These are phyloP conservation scores for Mycena sanguinolenta DNA, from an alignment of 768 basidiomycete species.

Conservation along the genomic window DNA sequence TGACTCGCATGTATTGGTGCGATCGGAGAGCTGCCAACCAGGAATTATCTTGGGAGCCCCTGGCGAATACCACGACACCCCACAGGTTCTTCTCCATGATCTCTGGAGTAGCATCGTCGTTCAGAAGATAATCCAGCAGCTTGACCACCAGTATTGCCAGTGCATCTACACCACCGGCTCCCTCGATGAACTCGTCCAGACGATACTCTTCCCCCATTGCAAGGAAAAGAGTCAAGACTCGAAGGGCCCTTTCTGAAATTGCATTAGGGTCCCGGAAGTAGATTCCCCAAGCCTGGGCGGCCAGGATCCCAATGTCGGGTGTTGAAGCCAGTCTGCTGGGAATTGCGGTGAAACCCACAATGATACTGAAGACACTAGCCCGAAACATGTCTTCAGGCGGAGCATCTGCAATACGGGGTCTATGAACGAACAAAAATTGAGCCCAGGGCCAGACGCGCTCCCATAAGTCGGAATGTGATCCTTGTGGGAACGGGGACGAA, in stretches of 20 bases:
- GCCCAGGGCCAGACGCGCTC: neutral
- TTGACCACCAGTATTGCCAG: neutral
- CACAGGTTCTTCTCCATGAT: no score
- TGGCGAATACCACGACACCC: no score
- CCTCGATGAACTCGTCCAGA: neutral
- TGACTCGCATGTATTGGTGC: no score
- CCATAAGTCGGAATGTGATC: neutral
- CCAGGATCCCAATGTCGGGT: neutral
- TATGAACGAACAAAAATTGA: neutral
- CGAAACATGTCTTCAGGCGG: neutral
- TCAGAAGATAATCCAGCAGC: neutral
- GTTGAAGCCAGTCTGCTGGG: neutral
- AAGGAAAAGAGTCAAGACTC: no score
- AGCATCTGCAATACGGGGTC: neutral
- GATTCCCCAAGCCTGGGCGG: neutral
- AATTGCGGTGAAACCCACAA: neutral
- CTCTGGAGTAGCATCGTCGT: no score
- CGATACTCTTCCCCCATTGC: no score
- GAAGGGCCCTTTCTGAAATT: neutral
- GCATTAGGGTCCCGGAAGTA: neutral
- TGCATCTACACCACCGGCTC: neutral
- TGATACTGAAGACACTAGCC: neutral
- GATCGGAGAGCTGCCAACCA: no score
- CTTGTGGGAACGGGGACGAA: neutral
- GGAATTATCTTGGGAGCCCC: no score